phyloP scores from a whole-genome alignment of 1,284 basidiomycete species.

The Pyrrhoderma noxium region DNA sequence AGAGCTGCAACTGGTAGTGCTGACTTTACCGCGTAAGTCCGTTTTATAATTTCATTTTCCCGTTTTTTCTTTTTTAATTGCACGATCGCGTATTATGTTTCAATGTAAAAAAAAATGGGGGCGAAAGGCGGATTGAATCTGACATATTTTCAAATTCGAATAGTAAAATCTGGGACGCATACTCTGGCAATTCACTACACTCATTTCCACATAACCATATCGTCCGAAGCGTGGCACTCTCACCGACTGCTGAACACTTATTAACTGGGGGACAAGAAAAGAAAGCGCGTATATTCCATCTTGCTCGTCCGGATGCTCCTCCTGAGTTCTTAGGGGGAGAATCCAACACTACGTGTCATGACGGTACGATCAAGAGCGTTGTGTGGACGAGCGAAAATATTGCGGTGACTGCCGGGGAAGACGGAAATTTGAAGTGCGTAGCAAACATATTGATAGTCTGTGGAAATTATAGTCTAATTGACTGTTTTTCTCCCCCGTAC shows the following conservation, averaged over 20 bases:
- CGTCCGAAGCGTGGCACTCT: conserved; percentile 89
- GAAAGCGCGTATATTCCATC: conserved; percentile 92
- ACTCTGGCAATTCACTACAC: conserved; percentile 77
- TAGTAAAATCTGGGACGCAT: conserved; percentile 98
- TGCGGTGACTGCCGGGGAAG: conserved; percentile 87
- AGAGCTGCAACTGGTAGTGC: conserved; percentile 91
- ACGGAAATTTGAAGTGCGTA: conserved; percentile 80
- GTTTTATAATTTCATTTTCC: conserved; percentile 14
- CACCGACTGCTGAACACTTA: conserved; percentile 57
- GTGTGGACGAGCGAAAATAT: conserved; percentile 87
- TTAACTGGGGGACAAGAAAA: conserved; percentile 97
- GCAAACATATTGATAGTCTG: not conserved
- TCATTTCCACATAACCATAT: conserved; percentile 98
- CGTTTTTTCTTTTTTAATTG: conserved; percentile 3
- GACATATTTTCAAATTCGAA: not conserved
- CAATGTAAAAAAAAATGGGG: not conserved
- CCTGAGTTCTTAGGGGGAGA: conserved; percentile 70
- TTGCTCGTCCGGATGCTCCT: conserved; percentile 77
- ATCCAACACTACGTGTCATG: conserved; percentile 58
- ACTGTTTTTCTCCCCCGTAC: no score
- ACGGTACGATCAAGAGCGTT: conserved; percentile 86
- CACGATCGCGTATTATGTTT: not conserved
- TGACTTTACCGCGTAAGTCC: conserved; percentile 91
- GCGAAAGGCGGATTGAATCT: no score
- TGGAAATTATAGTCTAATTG: no score